Base-by-base conservation (phyloP, 495 filamentous ascomycete species). In the Xanthoparmelia taractica region DNA sequence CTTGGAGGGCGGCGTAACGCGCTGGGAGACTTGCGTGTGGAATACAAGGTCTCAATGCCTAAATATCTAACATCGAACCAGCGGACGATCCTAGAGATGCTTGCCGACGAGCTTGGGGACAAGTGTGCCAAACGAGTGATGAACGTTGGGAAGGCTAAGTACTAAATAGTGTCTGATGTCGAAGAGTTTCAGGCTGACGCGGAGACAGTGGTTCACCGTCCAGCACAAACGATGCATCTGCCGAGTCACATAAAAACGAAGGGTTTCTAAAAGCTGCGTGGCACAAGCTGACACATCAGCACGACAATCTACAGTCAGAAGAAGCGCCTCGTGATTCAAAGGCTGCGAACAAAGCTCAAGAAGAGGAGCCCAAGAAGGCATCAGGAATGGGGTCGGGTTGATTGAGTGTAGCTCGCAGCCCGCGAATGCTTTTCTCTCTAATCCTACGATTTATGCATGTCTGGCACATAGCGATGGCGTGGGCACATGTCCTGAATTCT, bases 1-100 rank as follows among this genome's bases (percentile, higher is more conserved):
- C 76, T 97, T 40, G 74, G 76, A 54, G 74, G 76, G 33, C 76
- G 83, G 15, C 69, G 77, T n/a, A 80, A 82, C 57, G 75, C 78
- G 8, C 75, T 73, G n/a, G 92, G 92, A 69, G 95, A 98, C 67
- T 75, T 97, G 36, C 86, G 83, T 68, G 91, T 98, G 11, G 95
- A 97, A 73, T 97, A 95, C 79, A 93, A 91, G 77, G 89, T 98
- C 18, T 73, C 82, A 36, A 96, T 97, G 90, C 94, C 94, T 17
- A 97, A 95, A 75, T 95, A 91, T 69, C 78, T 98, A 68, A 90
- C 84, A 29, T 78, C 84, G 27, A 96, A 94, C 74, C 93, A 97
- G 77, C 82, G 95, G 41, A 91, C 87, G 1, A 87, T 98, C 37
- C 72, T 97, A 63, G 94, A 98, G 75, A 91, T 97, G 79, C 82